These are phyloP conservation scores for Septoria linicola DNA, from an alignment of 2,329 filamentous ascomycete species.

Conservation along the genomic window DNA sequence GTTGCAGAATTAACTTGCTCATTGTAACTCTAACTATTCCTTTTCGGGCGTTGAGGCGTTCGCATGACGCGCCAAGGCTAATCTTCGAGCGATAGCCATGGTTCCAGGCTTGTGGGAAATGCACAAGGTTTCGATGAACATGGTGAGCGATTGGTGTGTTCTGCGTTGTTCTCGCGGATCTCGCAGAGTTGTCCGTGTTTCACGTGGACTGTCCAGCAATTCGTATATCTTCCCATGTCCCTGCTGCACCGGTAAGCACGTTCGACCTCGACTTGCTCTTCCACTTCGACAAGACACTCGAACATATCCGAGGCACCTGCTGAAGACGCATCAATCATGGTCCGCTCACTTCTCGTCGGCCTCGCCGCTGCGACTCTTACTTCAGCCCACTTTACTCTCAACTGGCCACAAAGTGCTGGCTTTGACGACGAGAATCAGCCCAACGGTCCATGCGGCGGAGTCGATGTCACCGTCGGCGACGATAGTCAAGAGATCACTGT, in stretches of 20 bases:
- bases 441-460: slow-evolving; percentile 34
- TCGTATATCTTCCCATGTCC: slow-evolving; percentile 1
- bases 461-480: slow-evolving; percentile 27
- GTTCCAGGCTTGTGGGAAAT: slow-evolving; percentile 10
- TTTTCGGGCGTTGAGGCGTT: not conserved
- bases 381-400: slow-evolving; percentile 46
- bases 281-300: not conserved
- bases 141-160: not conserved
- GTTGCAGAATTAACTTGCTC: slow-evolving; percentile 2
- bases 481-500: slow-evolving; percentile 31
- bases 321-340: slow-evolving; percentile 22
- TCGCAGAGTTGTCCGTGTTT: not conserved
- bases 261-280: slow-evolving; percentile 4
- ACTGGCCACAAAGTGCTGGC: slow-evolving; percentile 39
- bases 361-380: slow-evolving; percentile 34
- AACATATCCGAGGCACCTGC: not conserved
- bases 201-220: slow-evolving; percentile 6
- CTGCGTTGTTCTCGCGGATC: not conserved
- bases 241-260: slow-evolving; percentile 1
- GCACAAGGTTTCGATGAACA: not conserved
- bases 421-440: slow-evolving; percentile 33
- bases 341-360: slow-evolving; percentile 29
- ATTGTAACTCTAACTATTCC: not conserved
- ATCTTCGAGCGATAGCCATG: not conserved
- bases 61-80: slow-evolving; percentile 2